Base-by-base conservation (phyloP, 1,139 yeast species). In the Magnusiomyces ingens region DNA sequence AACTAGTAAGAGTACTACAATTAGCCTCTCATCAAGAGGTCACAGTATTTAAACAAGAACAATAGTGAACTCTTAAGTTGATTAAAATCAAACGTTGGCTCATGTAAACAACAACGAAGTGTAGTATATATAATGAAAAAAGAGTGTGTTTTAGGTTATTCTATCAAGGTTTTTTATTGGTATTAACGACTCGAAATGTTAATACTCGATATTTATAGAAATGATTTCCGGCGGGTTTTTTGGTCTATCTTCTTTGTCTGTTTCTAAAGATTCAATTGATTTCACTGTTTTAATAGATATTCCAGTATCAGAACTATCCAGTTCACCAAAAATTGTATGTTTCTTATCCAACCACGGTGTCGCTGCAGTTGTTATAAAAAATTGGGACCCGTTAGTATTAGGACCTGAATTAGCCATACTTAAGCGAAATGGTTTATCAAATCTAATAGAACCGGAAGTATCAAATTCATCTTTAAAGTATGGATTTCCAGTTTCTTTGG, bases 331-430 rank as follows among this genome's bases (percentile, higher is more conserved):
- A 10, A 81, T 80, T 54, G 82, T 83, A 66, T 81, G 86, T 52
- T 73, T 75, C 52, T 76, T 76, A 64, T 81, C 78, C 62, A 62
- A 78, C 80, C 66, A 81, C 66, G 60, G 79, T 74, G 74, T 62
- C 32, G 61, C 60, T 18, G 63, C 71, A 2, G 72, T 69, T 26
- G 74, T 81, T 60, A 81, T 79, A 69, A 81, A 81, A 64, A 81
- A 81, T 66, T 81, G 86, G 21, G 83, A 78, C 1, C 85, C 85
- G 62, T 81, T 81, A 57, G 85, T 80, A 66, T 77, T 72, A 56
- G 70, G 78, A 43, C 86, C 86, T 43, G 84, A 77, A 62, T 81
- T 81, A 58, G 85, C 86, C 86, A 81, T 78, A 55, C 79, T 73
- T 5, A 78, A 73, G 59, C 70, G 66, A 52, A 71, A 77, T 1